A percentile compares a stretch with the other conserved stretches of the same genome.
phyloP scores from a whole-genome alignment of 371 early-diverging fungal genomes.

The Mortierella polycephala region DNA sequence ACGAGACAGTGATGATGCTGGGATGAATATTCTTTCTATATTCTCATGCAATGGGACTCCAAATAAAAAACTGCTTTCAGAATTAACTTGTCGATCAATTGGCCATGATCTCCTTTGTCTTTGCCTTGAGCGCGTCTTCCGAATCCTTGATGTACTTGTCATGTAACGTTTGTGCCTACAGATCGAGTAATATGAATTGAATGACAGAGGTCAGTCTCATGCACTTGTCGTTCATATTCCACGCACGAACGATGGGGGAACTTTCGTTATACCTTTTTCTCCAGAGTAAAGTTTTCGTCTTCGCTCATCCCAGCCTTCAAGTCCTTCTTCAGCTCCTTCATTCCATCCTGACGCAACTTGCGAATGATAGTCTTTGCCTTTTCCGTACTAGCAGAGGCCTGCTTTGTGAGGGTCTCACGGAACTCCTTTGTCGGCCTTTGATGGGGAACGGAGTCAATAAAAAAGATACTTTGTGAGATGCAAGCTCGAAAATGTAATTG shows the following conservation, averaged over 20 bases:
- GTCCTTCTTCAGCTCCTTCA: slow-evolving; percentile 80
- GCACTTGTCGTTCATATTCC: background rate
- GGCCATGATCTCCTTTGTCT: slow-evolving; percentile 78
- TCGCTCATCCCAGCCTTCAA: slow-evolving; percentile 64
- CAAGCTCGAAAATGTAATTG: too few species aligned
- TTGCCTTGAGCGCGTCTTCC: slow-evolving; percentile 75
- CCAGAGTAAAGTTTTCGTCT: slow-evolving; percentile 70
- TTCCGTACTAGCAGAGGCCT: slow-evolving; percentile 75
- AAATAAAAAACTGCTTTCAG: slow-evolving; percentile 22
- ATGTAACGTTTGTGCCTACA: slow-evolving; percentile 75
- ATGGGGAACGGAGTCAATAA: background rate
- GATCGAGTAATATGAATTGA: too few species aligned
- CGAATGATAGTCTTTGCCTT: slow-evolving; percentile 75
- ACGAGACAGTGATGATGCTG: slow-evolving; percentile 2
- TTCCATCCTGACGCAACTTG: slow-evolving; percentile 75
- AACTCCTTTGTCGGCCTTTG: slow-evolving; percentile 81
- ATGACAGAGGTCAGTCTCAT: background rate
- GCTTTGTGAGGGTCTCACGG: slow-evolving; percentile 79
- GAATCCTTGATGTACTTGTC: slow-evolving; percentile 77
- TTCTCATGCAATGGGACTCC: slow-evolving; percentile 1
- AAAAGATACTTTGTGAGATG: slow-evolving; percentile 3
- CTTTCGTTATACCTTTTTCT: slow-evolving; percentile 64
- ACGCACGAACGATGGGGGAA: background rate
- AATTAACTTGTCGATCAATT: slow-evolving; percentile 21
- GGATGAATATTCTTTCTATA: background rate